phyloP scores from a whole-genome alignment of 257 asterid genomes.

The Solanum pinnatisectum region DNA sequence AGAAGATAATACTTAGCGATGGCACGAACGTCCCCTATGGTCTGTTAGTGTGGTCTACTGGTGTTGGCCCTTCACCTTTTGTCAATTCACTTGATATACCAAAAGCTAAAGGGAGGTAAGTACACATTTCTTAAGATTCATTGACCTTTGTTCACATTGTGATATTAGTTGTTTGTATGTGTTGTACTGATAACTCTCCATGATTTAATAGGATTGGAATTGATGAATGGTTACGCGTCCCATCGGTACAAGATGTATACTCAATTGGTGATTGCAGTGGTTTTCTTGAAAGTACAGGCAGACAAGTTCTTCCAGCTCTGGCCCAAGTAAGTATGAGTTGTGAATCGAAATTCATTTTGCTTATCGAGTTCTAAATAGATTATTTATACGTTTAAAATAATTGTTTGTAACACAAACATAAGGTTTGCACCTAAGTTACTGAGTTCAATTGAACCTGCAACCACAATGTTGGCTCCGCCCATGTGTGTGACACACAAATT shows the following conservation, averaged over 20 bases:
- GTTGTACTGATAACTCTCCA: neutral
- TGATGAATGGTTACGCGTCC: slow-evolving; percentile 89
- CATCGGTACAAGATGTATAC: slow-evolving; percentile 70
- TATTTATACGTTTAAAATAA: neutral
- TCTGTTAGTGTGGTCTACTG: slow-evolving; percentile 94
- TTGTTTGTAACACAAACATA: neutral
- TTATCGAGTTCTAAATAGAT: no score
- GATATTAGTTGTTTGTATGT: neutral
- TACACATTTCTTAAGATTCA: neutral
- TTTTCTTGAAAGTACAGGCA: slow-evolving; percentile 87
- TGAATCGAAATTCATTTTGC: neutral
- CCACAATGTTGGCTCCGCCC: neutral
- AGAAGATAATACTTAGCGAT: slow-evolving; percentile 69
- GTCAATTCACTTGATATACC: slow-evolving; percentile 66
- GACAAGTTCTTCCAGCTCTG: slow-evolving; percentile 89
- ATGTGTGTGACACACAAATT: neutral
- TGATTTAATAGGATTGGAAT: slow-evolving; percentile 62
- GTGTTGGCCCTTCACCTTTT: slow-evolving; percentile 90
- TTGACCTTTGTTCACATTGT: neutral
- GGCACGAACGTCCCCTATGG: slow-evolving; percentile 93
- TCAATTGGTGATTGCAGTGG: slow-evolving; percentile 96
- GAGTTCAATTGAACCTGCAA: neutral
- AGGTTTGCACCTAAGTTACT: neutral
- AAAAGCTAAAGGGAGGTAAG: slow-evolving; percentile 90
- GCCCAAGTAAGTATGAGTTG: slow-evolving; percentile 38